A percentile compares a stretch with the other conserved stretches of the same genome.
phyloP scores from a whole-genome alignment of 2,329 filamentous ascomycete genomes.

The Akanthomyces uredinophilus region DNA sequence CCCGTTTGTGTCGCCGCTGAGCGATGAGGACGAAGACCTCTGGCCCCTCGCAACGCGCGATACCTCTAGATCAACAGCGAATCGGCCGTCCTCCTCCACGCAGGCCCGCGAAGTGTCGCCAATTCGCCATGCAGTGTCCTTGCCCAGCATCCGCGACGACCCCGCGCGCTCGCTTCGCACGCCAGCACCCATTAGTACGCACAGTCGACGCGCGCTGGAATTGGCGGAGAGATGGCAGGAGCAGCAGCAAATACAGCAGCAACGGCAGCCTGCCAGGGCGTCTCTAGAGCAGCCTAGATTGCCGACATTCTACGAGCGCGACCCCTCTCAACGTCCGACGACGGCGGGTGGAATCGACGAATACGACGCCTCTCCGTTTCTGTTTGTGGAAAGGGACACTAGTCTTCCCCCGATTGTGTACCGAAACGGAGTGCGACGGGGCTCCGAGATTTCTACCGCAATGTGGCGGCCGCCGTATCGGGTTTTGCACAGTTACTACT shows the following conservation, averaged over 20 bases:
- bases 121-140: background rate
- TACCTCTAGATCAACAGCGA: background rate
- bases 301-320: background rate
- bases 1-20: slow-evolving; percentile 9
- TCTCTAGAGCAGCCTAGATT: background rate
- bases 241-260: background rate
- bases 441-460: slow-evolving; percentile 16
- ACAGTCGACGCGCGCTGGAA: background rate
- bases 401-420: slow-evolving; percentile 5
- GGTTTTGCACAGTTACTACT: slow-evolving; percentile 54
- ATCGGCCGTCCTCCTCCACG: background rate
- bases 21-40: slow-evolving; percentile 1
- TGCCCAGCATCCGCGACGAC: background rate
- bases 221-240: background rate
- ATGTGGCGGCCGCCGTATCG: slow-evolving; percentile 39
- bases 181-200: background rate
- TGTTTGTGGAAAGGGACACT: background rate
- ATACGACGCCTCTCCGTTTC: background rate
- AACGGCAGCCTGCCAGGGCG: background rate
- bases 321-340: background rate
- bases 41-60: background rate
- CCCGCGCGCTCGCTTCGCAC: background rate
- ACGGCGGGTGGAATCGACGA: background rate
- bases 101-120: slow-evolving; percentile 1
- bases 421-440: slow-evolving; percentile 4